These are phyloP conservation scores for Starmera stellimalicola DNA, from an alignment of 1,139 yeast genomes.

Conservation along the genomic window DNA sequence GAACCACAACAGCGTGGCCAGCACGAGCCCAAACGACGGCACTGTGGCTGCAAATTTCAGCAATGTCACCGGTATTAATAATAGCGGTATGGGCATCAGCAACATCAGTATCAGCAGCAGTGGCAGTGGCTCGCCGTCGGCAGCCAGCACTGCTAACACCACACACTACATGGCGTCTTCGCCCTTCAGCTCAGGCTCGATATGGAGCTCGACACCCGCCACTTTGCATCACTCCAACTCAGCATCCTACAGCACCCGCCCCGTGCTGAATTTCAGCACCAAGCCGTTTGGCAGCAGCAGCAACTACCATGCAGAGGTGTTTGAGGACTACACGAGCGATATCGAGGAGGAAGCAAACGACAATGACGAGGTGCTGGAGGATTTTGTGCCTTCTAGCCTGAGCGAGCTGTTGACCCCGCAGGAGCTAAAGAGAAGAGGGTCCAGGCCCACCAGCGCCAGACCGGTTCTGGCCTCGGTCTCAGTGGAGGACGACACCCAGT, in stretches of 20 bases:
- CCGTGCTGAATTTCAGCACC: neutral
- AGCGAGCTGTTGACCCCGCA: conserved; percentile 73
- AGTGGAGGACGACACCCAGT: conserved; percentile 15
- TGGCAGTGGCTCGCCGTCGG: conserved; percentile 2
- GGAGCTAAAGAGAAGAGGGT: conserved; percentile 58
- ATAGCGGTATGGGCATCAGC: neutral
- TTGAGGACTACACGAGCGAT: too few species aligned
- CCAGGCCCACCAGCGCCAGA: conserved; percentile 54
- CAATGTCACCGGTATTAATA: neutral
- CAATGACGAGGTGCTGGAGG: conserved; percentile 44
- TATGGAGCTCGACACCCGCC: conserved; percentile 14
- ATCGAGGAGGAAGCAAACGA: conserved; percentile 26
- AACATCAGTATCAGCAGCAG: neutral
- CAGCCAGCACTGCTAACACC: conserved; percentile 3
- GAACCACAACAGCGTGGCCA: conserved; percentile 7
- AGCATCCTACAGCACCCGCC: conserved; percentile 4
- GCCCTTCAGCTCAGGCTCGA: conserved; percentile 15
- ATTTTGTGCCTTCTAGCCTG: conserved; percentile 68
- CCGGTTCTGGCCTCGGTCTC: neutral
- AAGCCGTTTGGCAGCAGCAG: conserved; percentile 1
- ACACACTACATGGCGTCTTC: conserved; percentile 11
- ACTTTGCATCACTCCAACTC: too few species aligned
- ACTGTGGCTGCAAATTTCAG: neutral
- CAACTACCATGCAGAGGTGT: conserved; percentile 22
- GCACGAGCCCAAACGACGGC: neutral